Percentiles rank a stretch among this genome's conserved stretches.
These are phyloP conservation scores for Thinopyrum obtusiflorum DNA, from an alignment of 202 grass and related monocot species.

Conservation along the genomic window DNA sequence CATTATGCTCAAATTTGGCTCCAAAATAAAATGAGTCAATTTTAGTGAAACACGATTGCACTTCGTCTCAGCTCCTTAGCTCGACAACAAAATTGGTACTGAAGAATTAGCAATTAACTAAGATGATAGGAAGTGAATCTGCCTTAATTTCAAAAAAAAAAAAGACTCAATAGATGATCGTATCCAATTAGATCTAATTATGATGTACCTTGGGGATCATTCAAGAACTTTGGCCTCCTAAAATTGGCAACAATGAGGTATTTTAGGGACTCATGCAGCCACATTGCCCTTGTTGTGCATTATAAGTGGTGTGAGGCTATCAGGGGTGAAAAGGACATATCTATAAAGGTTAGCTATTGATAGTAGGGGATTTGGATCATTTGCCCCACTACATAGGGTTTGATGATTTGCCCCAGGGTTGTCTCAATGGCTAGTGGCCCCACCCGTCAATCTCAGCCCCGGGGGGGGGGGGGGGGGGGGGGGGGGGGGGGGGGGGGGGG, in stretches of 20 bases:
- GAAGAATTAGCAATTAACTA: not conserved
- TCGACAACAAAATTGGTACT: not conserved
- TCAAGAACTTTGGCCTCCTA: not conserved
- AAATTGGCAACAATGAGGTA: not conserved
- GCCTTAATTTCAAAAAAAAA: not conserved
- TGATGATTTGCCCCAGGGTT: too few relatives aligned
- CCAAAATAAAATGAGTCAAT: not conserved
- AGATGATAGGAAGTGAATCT: not conserved
- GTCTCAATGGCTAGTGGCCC: too few relatives aligned
- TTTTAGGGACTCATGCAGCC: not conserved
- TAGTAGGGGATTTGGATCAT: not conserved
- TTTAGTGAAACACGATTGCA: not conserved
- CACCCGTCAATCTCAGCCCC: too few relatives aligned
- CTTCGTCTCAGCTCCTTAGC: not conserved
- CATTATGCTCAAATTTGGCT: not conserved
- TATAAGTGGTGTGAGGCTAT: not conserved
- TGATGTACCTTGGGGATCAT: not conserved
- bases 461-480: too few relatives aligned
- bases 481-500: too few relatives aligned
- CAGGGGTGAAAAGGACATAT: not conserved
- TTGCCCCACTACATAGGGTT: too few relatives aligned
- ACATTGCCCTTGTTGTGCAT: slow-evolving; percentile 5
- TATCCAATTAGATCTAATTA: not conserved
- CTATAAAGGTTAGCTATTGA: not conserved
- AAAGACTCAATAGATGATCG: not conserved